Evolutionary conservation across 768 basidiomycete species (phyloP), one percentile per base, ranked within the genome.

Genomic region (Rickenella mellea): DNA sequence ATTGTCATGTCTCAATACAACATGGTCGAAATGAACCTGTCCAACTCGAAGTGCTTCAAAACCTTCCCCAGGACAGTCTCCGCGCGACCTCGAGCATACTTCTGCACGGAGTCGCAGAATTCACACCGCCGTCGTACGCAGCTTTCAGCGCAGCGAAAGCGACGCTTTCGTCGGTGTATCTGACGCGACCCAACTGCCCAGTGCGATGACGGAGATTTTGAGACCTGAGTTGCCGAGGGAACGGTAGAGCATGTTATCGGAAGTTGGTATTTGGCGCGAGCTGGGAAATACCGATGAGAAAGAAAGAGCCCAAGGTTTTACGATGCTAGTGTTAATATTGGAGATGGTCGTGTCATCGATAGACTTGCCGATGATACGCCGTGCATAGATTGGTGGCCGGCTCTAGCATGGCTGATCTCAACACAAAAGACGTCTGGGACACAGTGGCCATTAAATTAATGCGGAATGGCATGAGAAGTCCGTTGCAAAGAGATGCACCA

Each of bases 61-160:
- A 44, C 48, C 37, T 49, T 49, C 14, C 48, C 48, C 4, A 49
- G 44, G 5, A 49, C 11, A 12, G 40, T 37, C 33, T 49, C 48
- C 10, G 48, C 43, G 10, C 32, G 29, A n/a, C 43, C 46, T 14
- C 35, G 29, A 11, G 43, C 44, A 27, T 43, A 43, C 9, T 33
- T 33, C 24, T 48, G 42, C 6, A 42, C 43, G 5, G 46, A 35
- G 29, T 47, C 46, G 27, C 46, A 49, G 29, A 45, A 46, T 49
- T 49, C 37, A 49, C 41, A 12, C 48, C 48, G 8, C 31, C 21
- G 28, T 49, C 46, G 35, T 43, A 49, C 11, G 48, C 48, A 14
- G 30, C 35, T 36, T 49, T 49, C 29, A 49, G 46, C 24, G 47
- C 42, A 33, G 43, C 29, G 30, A 49, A 26, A 17, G 45, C 45